A percentile compares a stretch with the other conserved stretches of the same genome.
Conservation (phyloP, 257 asterid species). For the Solanum chilense region DNA sequence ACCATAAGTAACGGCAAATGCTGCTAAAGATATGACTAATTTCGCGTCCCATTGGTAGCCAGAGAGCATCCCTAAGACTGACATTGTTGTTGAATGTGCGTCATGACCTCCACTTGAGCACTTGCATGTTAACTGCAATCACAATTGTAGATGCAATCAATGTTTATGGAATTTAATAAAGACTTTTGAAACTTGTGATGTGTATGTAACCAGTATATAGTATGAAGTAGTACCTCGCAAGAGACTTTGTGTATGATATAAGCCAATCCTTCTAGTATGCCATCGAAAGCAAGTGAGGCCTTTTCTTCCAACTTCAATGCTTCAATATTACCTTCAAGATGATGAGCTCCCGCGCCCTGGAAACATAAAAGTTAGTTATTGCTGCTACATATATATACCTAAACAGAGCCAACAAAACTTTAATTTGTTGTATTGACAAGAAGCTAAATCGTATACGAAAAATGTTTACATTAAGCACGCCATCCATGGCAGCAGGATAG, state of each 20-base stretch:
- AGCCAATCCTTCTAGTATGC: slow-evolving; percentile 35
- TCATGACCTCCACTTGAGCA: slow-evolving; percentile 49
- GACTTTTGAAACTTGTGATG: background rate
- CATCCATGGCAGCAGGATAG: slow-evolving; percentile 49
- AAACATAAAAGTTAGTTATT: background rate
- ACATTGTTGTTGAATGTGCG: slow-evolving; percentile 38
- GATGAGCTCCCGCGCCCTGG: slow-evolving; percentile 1
- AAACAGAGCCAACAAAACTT: background rate
- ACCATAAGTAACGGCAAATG: slow-evolving; percentile 56
- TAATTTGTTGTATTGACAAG: background rate
- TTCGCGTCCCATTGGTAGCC: slow-evolving; percentile 72
- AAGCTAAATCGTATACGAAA: background rate
- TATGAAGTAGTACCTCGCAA: slow-evolving; percentile 46
- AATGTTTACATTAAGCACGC: slow-evolving; percentile 27
- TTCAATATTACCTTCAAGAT: slow-evolving; percentile 2
- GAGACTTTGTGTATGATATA: slow-evolving; percentile 42
- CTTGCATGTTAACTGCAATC: slow-evolving; percentile 51
- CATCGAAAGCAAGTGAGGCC: slow-evolving; percentile 28
- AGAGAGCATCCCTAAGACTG: slow-evolving; percentile 43
- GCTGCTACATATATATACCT: background rate
- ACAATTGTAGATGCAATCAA: background rate
- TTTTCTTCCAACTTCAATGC: slow-evolving; percentile 17
- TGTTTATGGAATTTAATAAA: background rate
- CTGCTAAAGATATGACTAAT: slow-evolving; percentile 42
- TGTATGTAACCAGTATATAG: background rate